A percentile compares a stretch with the other conserved stretches of the same genome.
phyloP scores from a whole-genome alignment of 2,329 filamentous ascomycete genomes.

The Ambrosiella beaveri region DNA sequence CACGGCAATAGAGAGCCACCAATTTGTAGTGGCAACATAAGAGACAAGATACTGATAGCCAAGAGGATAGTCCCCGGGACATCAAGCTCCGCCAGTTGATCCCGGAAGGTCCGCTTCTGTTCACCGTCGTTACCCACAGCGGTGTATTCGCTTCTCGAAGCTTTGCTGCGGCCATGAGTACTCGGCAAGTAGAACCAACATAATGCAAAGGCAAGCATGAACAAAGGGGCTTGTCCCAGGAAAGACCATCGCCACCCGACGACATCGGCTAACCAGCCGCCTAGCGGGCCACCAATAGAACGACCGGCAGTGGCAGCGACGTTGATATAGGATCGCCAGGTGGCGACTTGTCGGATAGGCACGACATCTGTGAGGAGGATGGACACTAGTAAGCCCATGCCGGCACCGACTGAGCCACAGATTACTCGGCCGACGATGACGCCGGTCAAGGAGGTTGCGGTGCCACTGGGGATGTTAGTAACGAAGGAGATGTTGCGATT shows the following conservation, averaged over 20 bases:
- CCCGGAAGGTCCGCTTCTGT: not conserved
- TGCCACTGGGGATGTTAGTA: constrained; percentile 7
- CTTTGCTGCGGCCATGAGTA: not conserved
- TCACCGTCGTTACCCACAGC: not conserved
- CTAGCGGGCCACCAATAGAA: constrained; percentile 35
- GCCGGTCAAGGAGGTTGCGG: constrained; percentile 25
- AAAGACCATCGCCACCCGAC: constrained; percentile 56
- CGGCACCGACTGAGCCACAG: constrained; percentile 34
- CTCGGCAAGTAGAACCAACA: constrained; percentile 34
- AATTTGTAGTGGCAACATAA: constrained; percentile 37
- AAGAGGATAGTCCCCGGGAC: constrained; percentile 38
- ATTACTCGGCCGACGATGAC: constrained; percentile 34
- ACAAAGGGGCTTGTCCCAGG: constrained; percentile 43
- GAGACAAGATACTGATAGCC: constrained; percentile 38
- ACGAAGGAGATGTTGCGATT: not conserved
- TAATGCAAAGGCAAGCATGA: constrained; percentile 33
- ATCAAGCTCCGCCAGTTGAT: constrained; percentile 25
- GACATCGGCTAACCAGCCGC: constrained; percentile 44
- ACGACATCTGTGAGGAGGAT: constrained; percentile 37
- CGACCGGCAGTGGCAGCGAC: constrained; percentile 33
- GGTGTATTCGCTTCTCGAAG: not conserved
- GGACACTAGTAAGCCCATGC: constrained; percentile 32
- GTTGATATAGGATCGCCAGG: constrained; percentile 37
- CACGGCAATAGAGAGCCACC: constrained; percentile 39
- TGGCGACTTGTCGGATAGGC: constrained; percentile 33